Conservation (phyloP, 2,329 filamentous ascomycete species). For the Ascochyta clinopodiicola region DNA sequence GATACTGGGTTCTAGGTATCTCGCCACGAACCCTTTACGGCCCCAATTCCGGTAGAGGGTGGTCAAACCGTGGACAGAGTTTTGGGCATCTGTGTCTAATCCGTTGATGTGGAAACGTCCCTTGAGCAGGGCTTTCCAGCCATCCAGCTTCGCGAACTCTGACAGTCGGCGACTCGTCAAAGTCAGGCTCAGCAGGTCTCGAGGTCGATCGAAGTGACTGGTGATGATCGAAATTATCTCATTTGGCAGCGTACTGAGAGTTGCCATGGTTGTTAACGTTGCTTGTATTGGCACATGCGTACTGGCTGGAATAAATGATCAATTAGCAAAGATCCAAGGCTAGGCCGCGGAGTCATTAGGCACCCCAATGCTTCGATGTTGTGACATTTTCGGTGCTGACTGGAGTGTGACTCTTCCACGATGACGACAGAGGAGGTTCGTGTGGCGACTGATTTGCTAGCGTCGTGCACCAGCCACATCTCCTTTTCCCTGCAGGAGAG, state of each 20-base stretch:
- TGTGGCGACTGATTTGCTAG: constrained; percentile 12
- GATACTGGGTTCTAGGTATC: constrained; percentile 56
- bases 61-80: constrained; percentile 61
- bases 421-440: constrained; percentile 29
- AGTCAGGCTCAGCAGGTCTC: constrained; percentile 34
- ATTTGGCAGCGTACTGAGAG: constrained; percentile 38
- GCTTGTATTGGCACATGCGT: neutral
- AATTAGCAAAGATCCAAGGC: neutral
- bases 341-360: constrained; percentile 11
- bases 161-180: constrained; percentile 32
- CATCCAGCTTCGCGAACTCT: constrained; percentile 38
- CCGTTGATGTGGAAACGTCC: constrained; percentile 38
- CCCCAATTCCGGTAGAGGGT: constrained; percentile 65
- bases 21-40: constrained; percentile 61
- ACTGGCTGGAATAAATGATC: neutral
- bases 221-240: constrained; percentile 43
- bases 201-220: constrained; percentile 37
- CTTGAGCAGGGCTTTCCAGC: constrained; percentile 43
- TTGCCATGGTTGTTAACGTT: constrained; percentile 21
- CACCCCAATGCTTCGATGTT: neutral
- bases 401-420: constrained; percentile 20
- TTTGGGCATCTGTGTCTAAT: constrained; percentile 35
- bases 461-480: constrained; percentile 17
- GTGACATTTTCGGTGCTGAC: constrained; percentile 3
- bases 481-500: constrained; percentile 10